A percentile compares a stretch with the other conserved stretches of the same genome.
phyloP scores from a whole-genome alignment of 805 yeast species.

The Yamadazyma ubonensis region DNA sequence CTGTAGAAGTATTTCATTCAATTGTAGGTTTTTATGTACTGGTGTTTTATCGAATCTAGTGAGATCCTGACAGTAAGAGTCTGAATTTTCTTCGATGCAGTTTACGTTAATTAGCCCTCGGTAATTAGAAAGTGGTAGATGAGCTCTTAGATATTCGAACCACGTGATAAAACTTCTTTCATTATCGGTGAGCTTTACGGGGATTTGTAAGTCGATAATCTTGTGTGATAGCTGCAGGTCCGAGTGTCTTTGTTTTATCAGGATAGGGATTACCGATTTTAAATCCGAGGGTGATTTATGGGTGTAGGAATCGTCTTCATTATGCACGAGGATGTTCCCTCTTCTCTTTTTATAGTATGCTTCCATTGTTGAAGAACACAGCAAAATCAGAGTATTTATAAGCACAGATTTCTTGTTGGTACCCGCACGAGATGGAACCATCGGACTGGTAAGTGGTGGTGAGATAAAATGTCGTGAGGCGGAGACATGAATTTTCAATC shows the following conservation, averaged over 20 bases:
- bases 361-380: slow-evolving; percentile 1
- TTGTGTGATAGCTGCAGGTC: slow-evolving; percentile 6
- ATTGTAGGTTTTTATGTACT: slow-evolving; percentile 5
- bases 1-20: slow-evolving; percentile 10
- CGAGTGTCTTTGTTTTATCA: no score
- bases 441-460: neutral
- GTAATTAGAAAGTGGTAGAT: slow-evolving; percentile 12
- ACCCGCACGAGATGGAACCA: neutral
- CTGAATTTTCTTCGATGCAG: slow-evolving; percentile 11
- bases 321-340: no score
- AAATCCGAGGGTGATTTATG: no score
- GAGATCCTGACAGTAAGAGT: slow-evolving; percentile 9
- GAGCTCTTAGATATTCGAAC: slow-evolving; percentile 10
- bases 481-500: no score
- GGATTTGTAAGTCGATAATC: slow-evolving; percentile 13
- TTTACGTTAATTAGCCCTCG: slow-evolving; percentile 10
- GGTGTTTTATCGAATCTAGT: neutral
- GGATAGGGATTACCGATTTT: no score
- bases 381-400: neutral
- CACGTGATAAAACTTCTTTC: slow-evolving; percentile 13
- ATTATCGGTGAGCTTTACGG: slow-evolving; percentile 9
- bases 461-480: slow-evolving; percentile 2
- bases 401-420: slow-evolving; percentile 2
- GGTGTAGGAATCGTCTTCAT: no score
- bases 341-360: neutral